Conservation (phyloP, 2,329 filamentous ascomycete species). For the Monosporascus sp. region DNA sequence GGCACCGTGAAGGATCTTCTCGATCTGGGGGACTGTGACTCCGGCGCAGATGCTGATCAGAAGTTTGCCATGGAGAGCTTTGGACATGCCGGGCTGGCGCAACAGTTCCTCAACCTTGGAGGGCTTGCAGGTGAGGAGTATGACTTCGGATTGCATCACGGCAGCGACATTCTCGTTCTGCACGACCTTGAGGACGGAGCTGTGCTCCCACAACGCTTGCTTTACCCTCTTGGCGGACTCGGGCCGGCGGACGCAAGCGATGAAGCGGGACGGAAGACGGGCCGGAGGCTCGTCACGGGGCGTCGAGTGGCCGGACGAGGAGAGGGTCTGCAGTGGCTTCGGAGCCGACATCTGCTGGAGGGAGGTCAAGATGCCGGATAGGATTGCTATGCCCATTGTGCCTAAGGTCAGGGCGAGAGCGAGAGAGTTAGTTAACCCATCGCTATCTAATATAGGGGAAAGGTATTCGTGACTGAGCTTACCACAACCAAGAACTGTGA, state of each 20-base stretch:
- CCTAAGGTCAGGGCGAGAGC: slow-evolving; percentile 40
- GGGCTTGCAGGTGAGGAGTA: slow-evolving; percentile 79
- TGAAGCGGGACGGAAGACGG: slow-evolving; percentile 67
- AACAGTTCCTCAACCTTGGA: slow-evolving; percentile 68
- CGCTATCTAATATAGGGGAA: not conserved
- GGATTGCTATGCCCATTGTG: slow-evolving; percentile 80
- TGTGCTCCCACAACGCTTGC: slow-evolving; percentile 59
- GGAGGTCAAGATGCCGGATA: slow-evolving; percentile 72
- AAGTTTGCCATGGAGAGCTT: slow-evolving; percentile 73
- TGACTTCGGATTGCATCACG: slow-evolving; percentile 62
- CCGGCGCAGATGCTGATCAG: slow-evolving; percentile 79
- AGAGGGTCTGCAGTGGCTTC: slow-evolving; percentile 39
- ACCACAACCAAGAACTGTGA: slow-evolving; percentile 81
- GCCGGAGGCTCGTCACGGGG: slow-evolving; percentile 45
- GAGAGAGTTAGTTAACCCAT: slow-evolving; percentile 1
- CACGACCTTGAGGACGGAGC: slow-evolving; percentile 58
- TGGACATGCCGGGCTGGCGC: slow-evolving; percentile 59
- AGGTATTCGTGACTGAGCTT: slow-evolving; percentile 26
- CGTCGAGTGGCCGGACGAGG: slow-evolving; percentile 36
- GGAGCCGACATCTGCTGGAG: slow-evolving; percentile 50
- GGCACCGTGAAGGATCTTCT: slow-evolving; percentile 55
- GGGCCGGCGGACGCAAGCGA: slow-evolving; percentile 72
- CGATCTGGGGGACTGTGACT: slow-evolving; percentile 65
- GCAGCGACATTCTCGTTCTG: slow-evolving; percentile 68
- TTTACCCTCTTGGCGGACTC: slow-evolving; percentile 66